phyloP scores from a whole-genome alignment of 306 rosid genomes.

The Rubus idaeus region DNA sequence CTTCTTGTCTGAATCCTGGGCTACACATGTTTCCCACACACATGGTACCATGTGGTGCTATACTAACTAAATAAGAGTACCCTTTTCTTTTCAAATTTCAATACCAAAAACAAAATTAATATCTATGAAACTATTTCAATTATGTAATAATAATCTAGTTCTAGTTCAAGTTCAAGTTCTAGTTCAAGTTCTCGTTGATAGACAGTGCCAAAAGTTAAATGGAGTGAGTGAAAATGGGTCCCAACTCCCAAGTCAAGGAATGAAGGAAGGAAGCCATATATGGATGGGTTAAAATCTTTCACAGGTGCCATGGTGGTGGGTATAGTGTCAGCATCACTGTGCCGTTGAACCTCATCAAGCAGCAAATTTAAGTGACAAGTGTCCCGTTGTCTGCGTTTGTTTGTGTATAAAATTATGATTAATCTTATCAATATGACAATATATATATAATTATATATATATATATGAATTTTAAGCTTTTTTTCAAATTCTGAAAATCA shows the following conservation, averaged over 20 bases:
- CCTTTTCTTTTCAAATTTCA: background rate
- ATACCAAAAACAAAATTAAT: no score
- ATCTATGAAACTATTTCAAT: no score
- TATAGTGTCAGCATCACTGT: slow-evolving; percentile 13
- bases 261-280: no score
- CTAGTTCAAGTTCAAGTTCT: no score
- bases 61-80: background rate
- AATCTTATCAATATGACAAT: background rate
- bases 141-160: no score
- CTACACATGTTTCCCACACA: slow-evolving; percentile 17
- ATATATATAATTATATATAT: background rate
- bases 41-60: slow-evolving; percentile 15
- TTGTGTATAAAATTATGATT: background rate
- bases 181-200: background rate
- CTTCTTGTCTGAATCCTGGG: slow-evolving; percentile 23
- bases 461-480: background rate
- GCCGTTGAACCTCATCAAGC: slow-evolving; percentile 15
- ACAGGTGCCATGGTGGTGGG: slow-evolving; percentile 1
- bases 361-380: background rate
- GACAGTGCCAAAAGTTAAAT: background rate
- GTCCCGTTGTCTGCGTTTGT: background rate
- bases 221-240: background rate
- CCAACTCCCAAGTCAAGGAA: background rate
- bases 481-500: background rate
- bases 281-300: background rate